Percentiles rank a stretch among this genome's conserved stretches.
Evolutionary conservation across 306 rosid genomes (phyloP).

Genomic region (Ormosia semicastrata): DNA sequence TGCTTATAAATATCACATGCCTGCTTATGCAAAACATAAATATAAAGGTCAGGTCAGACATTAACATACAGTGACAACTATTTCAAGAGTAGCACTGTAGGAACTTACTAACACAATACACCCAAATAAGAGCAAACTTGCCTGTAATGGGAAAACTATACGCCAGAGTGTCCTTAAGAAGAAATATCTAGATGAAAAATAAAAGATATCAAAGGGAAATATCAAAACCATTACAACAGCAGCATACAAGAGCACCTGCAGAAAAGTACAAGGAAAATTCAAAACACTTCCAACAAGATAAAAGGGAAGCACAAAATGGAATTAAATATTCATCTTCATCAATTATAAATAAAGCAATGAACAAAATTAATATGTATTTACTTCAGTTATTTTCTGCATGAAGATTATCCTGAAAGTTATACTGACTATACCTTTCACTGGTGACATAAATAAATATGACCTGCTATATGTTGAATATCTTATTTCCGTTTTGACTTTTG

Average conservation of each 20-base stretch:
- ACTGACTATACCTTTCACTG: neutral
- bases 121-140: constrained; percentile 44
- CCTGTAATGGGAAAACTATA: constrained; percentile 93
- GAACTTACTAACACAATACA: neutral
- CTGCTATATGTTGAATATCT: neutral
- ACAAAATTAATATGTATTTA: neutral
- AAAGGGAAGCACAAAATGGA: constrained; percentile 20
- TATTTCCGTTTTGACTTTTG: neutral
- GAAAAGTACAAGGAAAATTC: constrained; percentile 36
- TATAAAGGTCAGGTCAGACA: constrained; percentile 1
- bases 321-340: constrained; percentile 5
- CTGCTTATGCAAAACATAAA: constrained; percentile 2
- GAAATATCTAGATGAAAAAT: constrained; percentile 85
- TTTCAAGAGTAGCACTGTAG: neutral
- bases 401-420: neutral
- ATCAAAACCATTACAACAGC: constrained; percentile 74
- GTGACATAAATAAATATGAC: neutral
- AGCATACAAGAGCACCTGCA: constrained; percentile 95
- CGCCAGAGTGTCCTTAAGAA: constrained; percentile 92
- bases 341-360: constrained; percentile 1
- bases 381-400: constrained; percentile 13
- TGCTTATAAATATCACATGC: neutral
- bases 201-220: constrained; percentile 94
- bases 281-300: constrained; percentile 26
- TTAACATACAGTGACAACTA: constrained; percentile 1